Base-by-base conservation (phyloP, 164 flowering plant genomes). In the Annona cherimola region DNA sequence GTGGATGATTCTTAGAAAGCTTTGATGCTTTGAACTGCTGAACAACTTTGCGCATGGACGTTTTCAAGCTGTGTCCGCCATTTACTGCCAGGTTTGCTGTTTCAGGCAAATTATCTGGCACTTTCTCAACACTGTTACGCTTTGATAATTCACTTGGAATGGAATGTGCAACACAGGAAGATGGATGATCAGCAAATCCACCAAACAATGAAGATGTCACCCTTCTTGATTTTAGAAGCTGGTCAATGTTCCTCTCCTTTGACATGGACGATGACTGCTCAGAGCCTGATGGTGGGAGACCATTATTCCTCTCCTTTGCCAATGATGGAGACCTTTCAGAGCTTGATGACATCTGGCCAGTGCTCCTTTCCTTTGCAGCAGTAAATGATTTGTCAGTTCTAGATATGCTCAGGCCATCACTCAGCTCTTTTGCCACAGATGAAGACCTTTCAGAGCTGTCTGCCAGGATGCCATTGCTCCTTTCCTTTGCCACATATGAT, bases 31-130 rank as follows among this genome's bases (percentile, higher is more conserved):
- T 85, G 61, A 86, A 76, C 68, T 86, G 88, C 74, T 88, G 95
- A 70, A 86, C 88, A 69, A 81, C 95, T 78, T 88, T 94, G 79
- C 68, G 64, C 72, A 85, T 72, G 20, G 94, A 88, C 43, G 83
- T 76, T 81, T 86, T 88, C 74, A 84, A 75, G 45, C 86, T 88
- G 81, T 70, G 82, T 67, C 45, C 75, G 65, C 70, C 78, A 83
- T 71, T 83, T 54, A 75, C 78, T 7, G 76, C 43, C 75, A 70
- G 73, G 64, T 46, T 72, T 62, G 69, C 12, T 73, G 68, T 67
- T 42, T 79, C 85, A 16, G 79, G 45, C 11, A 81, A 63, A 6
- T 46, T 68, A 11, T 46, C 63, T 62, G 61, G 12, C 45, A 18
- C 71, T 45, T 68, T 62, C 11, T 75, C 76, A 50, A 45, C 61